Base-by-base conservation (phyloP, 805 yeast species). In the Cyberlindnera amylophila region DNA sequence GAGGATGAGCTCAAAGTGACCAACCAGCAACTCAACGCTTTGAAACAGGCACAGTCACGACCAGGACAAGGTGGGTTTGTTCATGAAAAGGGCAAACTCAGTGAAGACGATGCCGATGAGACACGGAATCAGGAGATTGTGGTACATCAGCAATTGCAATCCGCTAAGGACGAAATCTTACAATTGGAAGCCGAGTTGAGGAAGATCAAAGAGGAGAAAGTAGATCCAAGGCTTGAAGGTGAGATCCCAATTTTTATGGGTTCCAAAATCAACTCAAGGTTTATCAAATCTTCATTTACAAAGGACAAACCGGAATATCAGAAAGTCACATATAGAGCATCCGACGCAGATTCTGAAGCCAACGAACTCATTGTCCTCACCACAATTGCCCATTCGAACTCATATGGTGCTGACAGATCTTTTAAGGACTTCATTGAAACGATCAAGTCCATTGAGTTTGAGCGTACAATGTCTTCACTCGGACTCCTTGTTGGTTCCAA, bases 381-480 rank as follows among this genome's bases (percentile, higher is more conserved):
- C 13, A 32, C 48, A 0, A 55, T 67, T n/a, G 67, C 63, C 1
- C 51, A 51, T 39, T 46, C 47, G 10, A 49, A 40, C 6, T 56
- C 74, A 4, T 73, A 68, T 39, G 77, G 77, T 1, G 45, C 45
- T 4, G 60, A 48, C 4, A 57, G 69, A 26, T 37, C 50, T 1
- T 62, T 72, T 37, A 36, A 39, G 1, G 68, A 67, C 41, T 65
- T 67, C 34, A 52, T 70, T 36, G 40, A 55, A 2, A 58, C 65
- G 1, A 43, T 71, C 17, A 38, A 42, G 7, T 26, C 58, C 2
- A 50, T 70, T 16, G 58, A 62, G 2, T 58, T 58, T 18, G 47
- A 47, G 4, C 45, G 43, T 10, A 21, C 54, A 36, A 57, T 37
- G 45, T 38, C 49, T 23, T 57, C 61, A 27, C 33, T 57, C 26